Evolutionary conservation across 495 filamentous ascomycete genomes (phyloP).

Genomic region (Lentithecium fluviatile): DNA sequence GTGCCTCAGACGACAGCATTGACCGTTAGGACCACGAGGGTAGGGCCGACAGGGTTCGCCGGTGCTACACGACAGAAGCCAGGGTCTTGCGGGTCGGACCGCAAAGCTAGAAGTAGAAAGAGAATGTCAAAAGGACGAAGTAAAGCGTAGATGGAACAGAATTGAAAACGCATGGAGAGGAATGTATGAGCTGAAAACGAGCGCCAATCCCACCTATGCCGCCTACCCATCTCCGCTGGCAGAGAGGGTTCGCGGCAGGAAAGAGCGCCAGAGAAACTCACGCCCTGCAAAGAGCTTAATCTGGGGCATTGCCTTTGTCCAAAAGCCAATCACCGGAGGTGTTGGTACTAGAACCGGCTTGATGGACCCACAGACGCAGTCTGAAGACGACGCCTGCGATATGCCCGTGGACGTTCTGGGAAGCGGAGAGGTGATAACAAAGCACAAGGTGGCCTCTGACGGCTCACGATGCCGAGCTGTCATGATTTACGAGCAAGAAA

Average conservation of each 20-base stretch:
- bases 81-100: too few species aligned
- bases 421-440: too few species aligned
- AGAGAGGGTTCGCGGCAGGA: neutral
- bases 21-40: too few species aligned
- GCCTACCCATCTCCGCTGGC: slow-evolving; percentile 3
- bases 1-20: too few species aligned
- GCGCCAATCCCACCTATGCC: slow-evolving; percentile 14
- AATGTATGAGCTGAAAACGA: slow-evolving; percentile 26
- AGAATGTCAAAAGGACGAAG: neutral
- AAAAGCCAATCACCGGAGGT: slow-evolving; percentile 11
- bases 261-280: slow-evolving; percentile 24
- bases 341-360: slow-evolving; percentile 4
- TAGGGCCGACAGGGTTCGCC: too few species aligned
- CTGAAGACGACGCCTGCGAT: slow-evolving; percentile 9
- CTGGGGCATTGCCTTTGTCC: slow-evolving; percentile 31
- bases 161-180: neutral
- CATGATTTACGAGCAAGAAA: too few species aligned
- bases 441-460: too few species aligned
- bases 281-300: slow-evolving; percentile 23
- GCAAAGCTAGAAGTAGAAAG: neutral
- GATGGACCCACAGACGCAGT: slow-evolving; percentile 12
- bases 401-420: neutral
- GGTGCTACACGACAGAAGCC: too few species aligned
- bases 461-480: too few species aligned
- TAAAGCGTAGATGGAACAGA: neutral